Percentiles rank a stretch among this genome's conserved stretches.
Evolutionary conservation across 2,329 filamentous ascomycete genomes (phyloP).

Genomic region (Diaporthe sp.): DNA sequence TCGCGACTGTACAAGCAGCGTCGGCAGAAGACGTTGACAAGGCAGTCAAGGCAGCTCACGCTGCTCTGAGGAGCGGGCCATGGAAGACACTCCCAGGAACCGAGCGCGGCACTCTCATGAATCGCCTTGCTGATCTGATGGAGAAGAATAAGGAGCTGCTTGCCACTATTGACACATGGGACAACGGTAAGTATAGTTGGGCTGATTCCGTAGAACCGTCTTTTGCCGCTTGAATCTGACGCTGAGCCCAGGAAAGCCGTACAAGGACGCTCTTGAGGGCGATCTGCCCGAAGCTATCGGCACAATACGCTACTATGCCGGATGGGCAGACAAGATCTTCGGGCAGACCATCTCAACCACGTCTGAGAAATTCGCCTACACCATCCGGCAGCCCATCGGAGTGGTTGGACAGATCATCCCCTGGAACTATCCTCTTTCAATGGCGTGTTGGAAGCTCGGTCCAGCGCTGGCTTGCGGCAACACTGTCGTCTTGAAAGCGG

Average conservation of each 20-base stretch:
- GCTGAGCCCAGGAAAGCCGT: constrained; percentile 58
- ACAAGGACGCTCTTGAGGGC: constrained; percentile 72
- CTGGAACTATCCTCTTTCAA: constrained; percentile 84
- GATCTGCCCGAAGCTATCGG: constrained; percentile 67
- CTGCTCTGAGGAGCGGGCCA: constrained; percentile 74
- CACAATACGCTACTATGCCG: constrained; percentile 81
- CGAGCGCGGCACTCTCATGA: constrained; percentile 77
- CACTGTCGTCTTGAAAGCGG: constrained; percentile 74
- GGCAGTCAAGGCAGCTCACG: constrained; percentile 79
- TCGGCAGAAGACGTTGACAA: constrained; percentile 75
- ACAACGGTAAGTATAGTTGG: constrained; percentile 75
- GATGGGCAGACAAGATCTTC: constrained; percentile 84
- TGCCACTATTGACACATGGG: constrained; percentile 76
- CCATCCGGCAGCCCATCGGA: constrained; percentile 81
- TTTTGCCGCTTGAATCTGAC: background rate
- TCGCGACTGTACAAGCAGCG: constrained; percentile 79
- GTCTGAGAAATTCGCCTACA: constrained; percentile 81
- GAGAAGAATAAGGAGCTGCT: constrained; percentile 70
- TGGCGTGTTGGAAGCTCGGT: constrained; percentile 85
- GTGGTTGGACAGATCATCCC: constrained; percentile 84
- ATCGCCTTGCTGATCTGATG: constrained; percentile 78
- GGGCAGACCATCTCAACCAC: constrained; percentile 83
- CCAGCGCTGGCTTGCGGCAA: constrained; percentile 76
- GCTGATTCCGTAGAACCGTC: too few species aligned
- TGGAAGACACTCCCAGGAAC: constrained; percentile 79